Percentiles rank a stretch among this genome's conserved stretches.
Conservation (phyloP, 129 eudicot genomes). For the Centaurea solstitialis region DNA sequence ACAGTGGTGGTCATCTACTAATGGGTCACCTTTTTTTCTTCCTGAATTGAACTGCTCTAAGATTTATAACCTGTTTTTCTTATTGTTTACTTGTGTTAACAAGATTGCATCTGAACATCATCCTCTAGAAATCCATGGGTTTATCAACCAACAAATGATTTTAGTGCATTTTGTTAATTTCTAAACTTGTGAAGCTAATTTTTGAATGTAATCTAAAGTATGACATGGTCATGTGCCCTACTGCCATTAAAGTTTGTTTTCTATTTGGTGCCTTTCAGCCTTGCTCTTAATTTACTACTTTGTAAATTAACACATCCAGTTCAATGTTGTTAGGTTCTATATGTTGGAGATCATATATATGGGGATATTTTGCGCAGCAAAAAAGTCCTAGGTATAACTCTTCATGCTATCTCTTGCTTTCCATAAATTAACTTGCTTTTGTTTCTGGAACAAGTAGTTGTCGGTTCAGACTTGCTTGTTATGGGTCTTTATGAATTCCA, state of each 20-base stretch:
- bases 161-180: too few species aligned
- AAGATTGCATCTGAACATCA: background rate
- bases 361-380: conserved; percentile 97
- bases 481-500: background rate
- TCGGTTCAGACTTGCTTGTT: background rate
- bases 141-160: background rate
- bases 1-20: too few species aligned
- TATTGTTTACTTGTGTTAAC: too few species aligned
- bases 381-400: conserved; percentile 76
- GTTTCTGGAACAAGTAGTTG: background rate
- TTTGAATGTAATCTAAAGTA: background rate
- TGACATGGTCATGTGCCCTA: background rate
- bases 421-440: background rate
- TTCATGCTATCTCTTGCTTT: background rate
- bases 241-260: background rate
- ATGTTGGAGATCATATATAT: conserved; percentile 97
- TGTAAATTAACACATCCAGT: conserved; percentile 8
- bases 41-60: background rate
- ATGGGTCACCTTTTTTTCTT: background rate
- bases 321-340: conserved; percentile 67
- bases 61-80: background rate
- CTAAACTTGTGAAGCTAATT: too few species aligned
- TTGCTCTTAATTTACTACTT: background rate
- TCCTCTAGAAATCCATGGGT: background rate
- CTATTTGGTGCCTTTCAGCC: background rate